Base-by-base conservation (phyloP, 345 rosid genomes). In the Moringa oleifera region DNA sequence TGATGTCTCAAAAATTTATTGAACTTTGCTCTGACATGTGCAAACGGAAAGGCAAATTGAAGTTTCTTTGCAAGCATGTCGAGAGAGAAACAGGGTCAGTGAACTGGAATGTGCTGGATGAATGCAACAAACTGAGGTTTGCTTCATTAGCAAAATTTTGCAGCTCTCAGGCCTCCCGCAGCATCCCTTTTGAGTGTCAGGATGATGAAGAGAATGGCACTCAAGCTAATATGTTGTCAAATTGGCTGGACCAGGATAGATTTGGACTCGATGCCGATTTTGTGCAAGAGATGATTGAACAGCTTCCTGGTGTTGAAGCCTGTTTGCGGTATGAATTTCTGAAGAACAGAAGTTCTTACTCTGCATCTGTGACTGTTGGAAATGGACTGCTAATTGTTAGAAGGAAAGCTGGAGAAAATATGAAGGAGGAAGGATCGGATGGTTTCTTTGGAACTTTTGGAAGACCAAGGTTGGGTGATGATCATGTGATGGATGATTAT, bases 181-280 rank as follows among this genome's bases (percentile, higher is more conserved):
- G 61, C 64, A 52, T 76, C 54, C 75, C 75, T 53, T 64, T 62
- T 49, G 82, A 68, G 57, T 59, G 63, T 64, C 68, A 70, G 69
- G 83, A 76, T 69, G 57, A 61, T 46, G 71, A 62, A 63, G 81
- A 85, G 70, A 64, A 57, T 74, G 84, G 77, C 58, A 47, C 65
- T 51, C 61, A 76, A 57, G 57, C 74, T 66, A 73, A 74, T 71
- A 74, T 72, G 31, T 73, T 94, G 67, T 66, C 71, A 63, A 75
- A 78, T 68, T 90, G 99, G 99, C 77, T 88, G 70, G 84, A 75
- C 67, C 89, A 81, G 74, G 93, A 89, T 73, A 86, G 99, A 77
- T 94, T 83, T 81, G 99, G 99, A 55, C 61, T 94, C 70, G 99
- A 94, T 54, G 68, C 85, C 47, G 96, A 86, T 59, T 88, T 94